Base-by-base conservation (phyloP, 257 asterid species). In the Penstemon newberryi region DNA sequence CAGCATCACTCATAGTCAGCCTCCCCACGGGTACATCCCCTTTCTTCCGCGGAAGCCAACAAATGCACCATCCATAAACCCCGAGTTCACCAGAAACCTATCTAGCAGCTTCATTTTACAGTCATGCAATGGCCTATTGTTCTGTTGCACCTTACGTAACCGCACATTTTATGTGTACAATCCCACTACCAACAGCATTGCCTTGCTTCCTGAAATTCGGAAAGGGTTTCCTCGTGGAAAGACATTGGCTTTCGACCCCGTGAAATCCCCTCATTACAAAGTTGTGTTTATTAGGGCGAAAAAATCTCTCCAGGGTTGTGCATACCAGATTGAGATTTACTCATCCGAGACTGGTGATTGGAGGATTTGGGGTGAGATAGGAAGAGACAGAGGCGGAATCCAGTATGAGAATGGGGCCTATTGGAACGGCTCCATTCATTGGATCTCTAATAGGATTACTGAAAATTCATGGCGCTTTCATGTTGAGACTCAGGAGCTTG, bases 221-320 rank as follows among this genome's bases (percentile, higher is more conserved):
- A 52, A 25, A 47, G 55, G 4, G 19, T 42, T 1, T 4, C 10
- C 69, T 4, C 5, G 12, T 7, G 45, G 67, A 4, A 3, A 54
- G 52, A 47, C 50, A 52, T 59, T 79, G 44, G 81, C 67, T 49
- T 79, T 75, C 36, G 78, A 79, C n/a, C 84, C 73, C 4, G 56
- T 60, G 15, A 70, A 39, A 11, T 70, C 77, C 1, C 70, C 74
- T 41, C 65, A 76, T 60, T 77, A 73, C 73, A 80, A 56, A 45
- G 75, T 76, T 46, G 50, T 70, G 41, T 73, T 69, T 11, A 33
- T 73, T 3, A 4, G 5, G 62, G 7, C 8, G 2, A 3, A 43
- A 1, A 1, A 11, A 40, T 15, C 11, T 8, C 45, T 8, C 10
- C 19, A 25, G 0, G 56, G 13, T 7, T 9, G 2, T 10, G 50